These are phyloP conservation scores for Citrullus amarus DNA, from an alignment of 306 rosid genomes.

Conservation along the genomic window DNA sequence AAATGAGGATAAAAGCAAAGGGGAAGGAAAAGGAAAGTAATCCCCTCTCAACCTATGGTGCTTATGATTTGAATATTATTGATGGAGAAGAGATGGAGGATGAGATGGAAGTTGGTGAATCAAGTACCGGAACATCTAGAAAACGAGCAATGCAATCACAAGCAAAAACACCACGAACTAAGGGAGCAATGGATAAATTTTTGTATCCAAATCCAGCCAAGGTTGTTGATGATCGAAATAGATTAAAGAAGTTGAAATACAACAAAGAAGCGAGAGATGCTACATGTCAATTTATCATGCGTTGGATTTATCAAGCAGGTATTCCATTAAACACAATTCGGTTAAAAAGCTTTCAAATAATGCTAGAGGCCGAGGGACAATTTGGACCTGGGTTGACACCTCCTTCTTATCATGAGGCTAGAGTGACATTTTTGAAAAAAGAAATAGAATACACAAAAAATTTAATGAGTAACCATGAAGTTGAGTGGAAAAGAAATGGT, in stretches of 20 bases:
- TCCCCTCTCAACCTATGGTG: background rate
- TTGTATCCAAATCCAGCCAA: background rate
- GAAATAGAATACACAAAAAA: too few relatives aligned
- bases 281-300: background rate
- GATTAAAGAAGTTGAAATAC: background rate
- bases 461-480: too few relatives aligned
- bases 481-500: too few relatives aligned
- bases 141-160: background rate
- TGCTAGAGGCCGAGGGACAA: background rate
- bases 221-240: background rate
- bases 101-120: background rate
- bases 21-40: background rate
- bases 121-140: background rate
- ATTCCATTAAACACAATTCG: background rate
- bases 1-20: too few relatives aligned
- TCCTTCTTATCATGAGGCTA: background rate
- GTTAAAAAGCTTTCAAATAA: background rate
- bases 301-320: background rate
- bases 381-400: too few relatives aligned
- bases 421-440: background rate
- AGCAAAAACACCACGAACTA: background rate
- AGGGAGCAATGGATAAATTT: background rate
- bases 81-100: background rate
- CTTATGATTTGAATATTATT: background rate
- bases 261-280: background rate